Percentiles rank a stretch among this genome's conserved stretches.
These are phyloP conservation scores for Amphirosellinia nigrospora DNA, from an alignment of 495 filamentous ascomycete genomes.

Conservation along the genomic window DNA sequence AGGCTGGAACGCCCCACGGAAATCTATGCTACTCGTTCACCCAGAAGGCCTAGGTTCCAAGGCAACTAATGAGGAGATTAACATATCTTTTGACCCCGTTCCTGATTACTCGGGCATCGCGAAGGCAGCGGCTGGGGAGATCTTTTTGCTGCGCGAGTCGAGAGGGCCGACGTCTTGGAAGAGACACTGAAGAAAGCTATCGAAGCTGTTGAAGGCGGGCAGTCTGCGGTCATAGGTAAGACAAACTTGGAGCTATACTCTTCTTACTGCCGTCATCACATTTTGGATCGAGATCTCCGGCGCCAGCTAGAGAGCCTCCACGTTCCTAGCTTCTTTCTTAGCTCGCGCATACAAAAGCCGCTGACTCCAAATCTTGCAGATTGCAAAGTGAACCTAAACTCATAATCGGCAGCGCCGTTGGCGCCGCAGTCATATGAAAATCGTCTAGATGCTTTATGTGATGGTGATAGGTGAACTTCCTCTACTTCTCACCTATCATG, in stretches of 20 bases:
- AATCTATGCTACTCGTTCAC: constrained; percentile 79
- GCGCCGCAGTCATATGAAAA: neutral
- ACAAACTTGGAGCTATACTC: constrained; percentile 44
- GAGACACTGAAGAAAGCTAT: constrained; percentile 69
- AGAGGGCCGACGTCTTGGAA: constrained; percentile 66
- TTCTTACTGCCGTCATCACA: neutral
- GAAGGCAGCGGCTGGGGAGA: constrained; percentile 85
- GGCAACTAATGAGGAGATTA: constrained; percentile 83
- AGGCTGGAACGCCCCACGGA: constrained; percentile 87
- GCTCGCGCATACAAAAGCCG: neutral
- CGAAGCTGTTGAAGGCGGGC: constrained; percentile 68
- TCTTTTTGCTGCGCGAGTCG: constrained; percentile 65
- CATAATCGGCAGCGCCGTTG: constrained; percentile 30
- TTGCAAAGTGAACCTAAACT: constrained; percentile 52
- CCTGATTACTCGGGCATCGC: constrained; percentile 94
- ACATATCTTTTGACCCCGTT: constrained; percentile 84
- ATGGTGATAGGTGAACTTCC: neutral
- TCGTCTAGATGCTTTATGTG: neutral
- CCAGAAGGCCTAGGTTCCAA: constrained; percentile 79
- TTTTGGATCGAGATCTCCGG: neutral
- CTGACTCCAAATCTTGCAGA: constrained; percentile 33
- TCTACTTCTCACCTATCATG: neutral
- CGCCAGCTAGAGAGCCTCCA: neutral
- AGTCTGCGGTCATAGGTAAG: constrained; percentile 65
- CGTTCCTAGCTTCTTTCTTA: neutral